Evolutionary conservation across 129 eudicot species (phyloP), one percentile per base, ranked within the genome.

Genomic region (Sambucus nigra): DNA sequence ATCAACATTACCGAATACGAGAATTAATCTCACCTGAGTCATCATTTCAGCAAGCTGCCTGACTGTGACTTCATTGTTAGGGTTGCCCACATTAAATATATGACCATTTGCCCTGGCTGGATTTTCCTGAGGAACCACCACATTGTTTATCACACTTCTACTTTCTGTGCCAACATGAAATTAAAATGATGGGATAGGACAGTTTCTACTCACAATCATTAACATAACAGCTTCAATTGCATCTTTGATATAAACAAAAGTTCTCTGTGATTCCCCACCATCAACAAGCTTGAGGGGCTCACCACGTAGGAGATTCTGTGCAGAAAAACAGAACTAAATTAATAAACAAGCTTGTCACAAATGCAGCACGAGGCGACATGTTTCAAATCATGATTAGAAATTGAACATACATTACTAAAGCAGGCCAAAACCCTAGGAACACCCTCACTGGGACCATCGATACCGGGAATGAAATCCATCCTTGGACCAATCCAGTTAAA

Each of bases 401-500:
- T n/a, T 28, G 19, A 49, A 51, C 85, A 49, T 57, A 89, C 98
- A 57, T 89, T 85, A 59, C 95, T 89, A 64, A 89, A 89, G 86
- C 98, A 89, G 0, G 98, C 98, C 16, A 89, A 71, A 66, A 89
- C 98, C 68, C 98, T 81, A 24, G 98, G 98, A 64, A 89, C 98
- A 48, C 95, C 98, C 67, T 89, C 95, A 21, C 95, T 89, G 31
- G 98, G 98, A 33, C 98, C 98, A 74, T 89, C 98, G 67, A 89
- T 85, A 23, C 98, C 98, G 2, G 98, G 98, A 6, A 89, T 89
- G 78, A 89, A 89, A 69, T 89, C 95, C 98, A 89, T 91, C 66
- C 98, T 85, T 16, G 95, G 98, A 65, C 98, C 98, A 63, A 91
- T 91, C 98, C 98, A 85, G 79, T 91, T 91, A 65, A 91, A 91